phyloP scores from a whole-genome alignment of 768 basidiomycete species.

The Podaxis mareebaensis region DNA sequence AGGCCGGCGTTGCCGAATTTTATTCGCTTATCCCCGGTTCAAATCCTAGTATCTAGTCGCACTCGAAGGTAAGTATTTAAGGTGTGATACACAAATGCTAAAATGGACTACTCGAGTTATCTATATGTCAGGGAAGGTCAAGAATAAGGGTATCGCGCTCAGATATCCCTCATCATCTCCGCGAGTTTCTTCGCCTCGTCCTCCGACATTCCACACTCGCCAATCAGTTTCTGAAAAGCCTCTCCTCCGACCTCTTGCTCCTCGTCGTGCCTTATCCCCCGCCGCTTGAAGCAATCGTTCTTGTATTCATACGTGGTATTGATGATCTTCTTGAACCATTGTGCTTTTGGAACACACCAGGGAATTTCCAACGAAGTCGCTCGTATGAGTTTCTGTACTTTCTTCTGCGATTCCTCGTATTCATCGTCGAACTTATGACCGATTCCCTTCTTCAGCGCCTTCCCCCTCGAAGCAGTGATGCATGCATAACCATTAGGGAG shows the following conservation, averaged over 20 bases:
- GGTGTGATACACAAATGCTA: no score
- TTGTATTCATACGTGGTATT: background rate
- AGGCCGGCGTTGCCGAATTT: no score
- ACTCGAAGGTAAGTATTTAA: no score
- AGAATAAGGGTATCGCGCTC: no score
- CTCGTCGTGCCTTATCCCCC: background rate
- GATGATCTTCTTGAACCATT: background rate
- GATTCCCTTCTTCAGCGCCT: background rate
- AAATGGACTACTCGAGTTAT: no score
- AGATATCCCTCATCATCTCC: background rate
- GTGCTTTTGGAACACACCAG: background rate
- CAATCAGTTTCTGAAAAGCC: background rate
- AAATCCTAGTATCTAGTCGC: no score
- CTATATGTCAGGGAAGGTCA: no score
- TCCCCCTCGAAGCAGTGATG: constrained; percentile 37
- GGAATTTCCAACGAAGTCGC: background rate
- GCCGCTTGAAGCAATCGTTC: background rate
- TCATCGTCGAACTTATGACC: constrained; percentile 17
- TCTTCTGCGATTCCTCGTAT: constrained; percentile 15
- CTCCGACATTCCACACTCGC: constrained; percentile 2
- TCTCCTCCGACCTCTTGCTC: background rate
- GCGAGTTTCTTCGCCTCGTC: background rate
- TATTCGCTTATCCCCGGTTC: no score
- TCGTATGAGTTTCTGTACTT: constrained; percentile 9
- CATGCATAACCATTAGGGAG: constrained; percentile 32